Evolutionary conservation across 2,329 filamentous ascomycete species (phyloP).

Genomic region (Talaromyces sp.): DNA sequence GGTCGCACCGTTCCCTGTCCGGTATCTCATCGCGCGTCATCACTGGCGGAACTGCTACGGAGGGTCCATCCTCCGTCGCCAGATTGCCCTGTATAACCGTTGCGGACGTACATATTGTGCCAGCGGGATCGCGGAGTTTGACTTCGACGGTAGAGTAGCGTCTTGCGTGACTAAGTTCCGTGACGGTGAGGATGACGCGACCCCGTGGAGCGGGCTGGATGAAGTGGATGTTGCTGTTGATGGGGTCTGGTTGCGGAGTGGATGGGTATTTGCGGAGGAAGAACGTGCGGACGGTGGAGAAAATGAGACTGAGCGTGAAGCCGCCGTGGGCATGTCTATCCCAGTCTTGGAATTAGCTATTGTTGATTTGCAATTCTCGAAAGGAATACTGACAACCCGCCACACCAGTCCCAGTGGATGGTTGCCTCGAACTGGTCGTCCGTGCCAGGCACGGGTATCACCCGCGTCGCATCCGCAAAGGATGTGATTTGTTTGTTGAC

Average conservation of each 20-base stretch:
- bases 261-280: constrained; percentile 15
- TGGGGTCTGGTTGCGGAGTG: constrained; percentile 13
- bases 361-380: too few species aligned
- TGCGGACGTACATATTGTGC: constrained; percentile 11
- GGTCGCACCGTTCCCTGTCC: constrained; percentile 6
- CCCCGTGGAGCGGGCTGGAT: constrained; percentile 13
- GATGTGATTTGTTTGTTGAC: constrained; percentile 7
- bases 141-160: constrained; percentile 16
- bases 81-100: constrained; percentile 16
- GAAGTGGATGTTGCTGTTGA: constrained; percentile 14
- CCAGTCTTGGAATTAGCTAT: too few species aligned
- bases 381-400: constrained; percentile 7
- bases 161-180: constrained; percentile 10
- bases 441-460: constrained; percentile 8
- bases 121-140: constrained; percentile 8
- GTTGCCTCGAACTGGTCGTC: constrained; percentile 15
- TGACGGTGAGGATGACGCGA: constrained; percentile 11
- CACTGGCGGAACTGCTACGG: constrained; percentile 4
- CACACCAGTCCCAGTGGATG: constrained; percentile 15
- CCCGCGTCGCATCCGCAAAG: constrained; percentile 12
- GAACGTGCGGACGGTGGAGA: constrained; percentile 13
- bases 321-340: constrained; percentile 15
- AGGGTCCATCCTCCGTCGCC: constrained; percentile 10
- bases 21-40: constrained; percentile 10
- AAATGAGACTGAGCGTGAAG: constrained; percentile 13